Base-by-base conservation (phyloP, 371 early-diverging fungal genomes). In the Smittium culicis region DNA sequence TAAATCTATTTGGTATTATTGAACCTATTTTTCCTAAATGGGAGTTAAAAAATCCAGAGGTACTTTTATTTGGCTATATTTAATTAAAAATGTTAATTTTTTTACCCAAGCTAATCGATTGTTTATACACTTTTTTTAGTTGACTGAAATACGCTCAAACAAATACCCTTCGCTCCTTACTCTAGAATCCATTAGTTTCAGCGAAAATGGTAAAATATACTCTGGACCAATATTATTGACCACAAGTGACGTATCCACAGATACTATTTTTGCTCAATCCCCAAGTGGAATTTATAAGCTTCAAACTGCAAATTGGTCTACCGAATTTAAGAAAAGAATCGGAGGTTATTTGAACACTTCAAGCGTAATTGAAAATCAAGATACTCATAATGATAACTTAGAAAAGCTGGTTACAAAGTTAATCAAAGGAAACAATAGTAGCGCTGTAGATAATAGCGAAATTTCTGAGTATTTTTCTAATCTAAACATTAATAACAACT, bases 1-100 rank as follows among this genome's bases (percentile, higher is more conserved):
- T 77, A 27, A 73, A 77, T 11, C 66, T 76, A 1, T 77, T 76
- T 76, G 77, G 74, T 0, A 76, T 73, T 31, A 63, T 77, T 29
- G 74, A 76, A 68, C 77, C 73, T 1, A 70, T 73, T 17, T 72
- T 69, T 17, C 71, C 71, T 25, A 57, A 66, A 29, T 77, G 77
- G 77, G 34, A 35, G 16, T 34, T 64, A 1, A 54, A 64, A 45
- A 8, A n/a, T 29, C 65, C 65, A 11, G 65, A 64, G 34, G 25
- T 64, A 20, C 25, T 25, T 5, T 24, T 45, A 45, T 20, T 20
- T n/a, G 20, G 11, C 20, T 45, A 45, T 45, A 45, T 45, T 45
- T 45, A 11, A 45, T 45, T 5, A 45, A 11, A 45, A 11, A 45
- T 45, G 45, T 5, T n/a, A n/a, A n/a, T n/a, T n/a, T n/a, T n/a